Evolutionary conservation across 257 asterid species (phyloP).

Genomic region (Perilla frutescens): DNA sequence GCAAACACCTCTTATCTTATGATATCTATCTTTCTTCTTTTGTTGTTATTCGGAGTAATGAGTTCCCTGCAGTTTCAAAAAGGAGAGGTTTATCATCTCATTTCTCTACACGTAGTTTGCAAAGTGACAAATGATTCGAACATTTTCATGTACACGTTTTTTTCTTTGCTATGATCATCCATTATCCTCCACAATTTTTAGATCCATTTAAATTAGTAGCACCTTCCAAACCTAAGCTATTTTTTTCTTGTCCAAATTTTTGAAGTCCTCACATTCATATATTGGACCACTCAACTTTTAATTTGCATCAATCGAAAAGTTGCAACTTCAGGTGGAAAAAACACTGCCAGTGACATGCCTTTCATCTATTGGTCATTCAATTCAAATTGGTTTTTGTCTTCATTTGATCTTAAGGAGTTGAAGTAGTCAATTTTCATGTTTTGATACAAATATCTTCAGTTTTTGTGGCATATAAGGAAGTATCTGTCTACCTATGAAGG

Average conservation of each 20-base stretch:
- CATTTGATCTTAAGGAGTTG: slow-evolving; percentile 1
- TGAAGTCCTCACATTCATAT: not conserved
- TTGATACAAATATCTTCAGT: slow-evolving; percentile 17
- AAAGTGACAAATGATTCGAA: not conserved
- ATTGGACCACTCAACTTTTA: not conserved
- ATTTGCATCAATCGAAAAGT: not conserved
- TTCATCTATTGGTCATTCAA: not conserved
- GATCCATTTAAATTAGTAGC: not conserved
- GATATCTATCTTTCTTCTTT: too few relatives aligned
- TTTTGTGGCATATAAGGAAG: slow-evolving; percentile 28
- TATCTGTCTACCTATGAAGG: slow-evolving; percentile 17
- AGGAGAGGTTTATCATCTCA: too few relatives aligned
- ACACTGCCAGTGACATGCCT: slow-evolving; percentile 11
- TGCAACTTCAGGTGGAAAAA: not conserved
- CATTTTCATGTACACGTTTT: not conserved
- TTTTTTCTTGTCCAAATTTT: not conserved
- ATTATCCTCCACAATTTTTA: not conserved
- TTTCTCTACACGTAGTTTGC: not conserved
- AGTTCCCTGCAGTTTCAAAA: too few relatives aligned
- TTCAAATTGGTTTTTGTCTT: slow-evolving; percentile 6
- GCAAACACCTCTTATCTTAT: too few relatives aligned
- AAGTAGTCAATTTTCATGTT: not conserved
- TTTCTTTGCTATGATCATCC: not conserved
- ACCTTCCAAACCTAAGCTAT: not conserved
- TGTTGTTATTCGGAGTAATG: too few relatives aligned